Evolutionary conservation across 2,329 filamentous ascomycete species (phyloP), one percentile per base, ranked within the genome.

Genomic region (Venturia asperata): DNA sequence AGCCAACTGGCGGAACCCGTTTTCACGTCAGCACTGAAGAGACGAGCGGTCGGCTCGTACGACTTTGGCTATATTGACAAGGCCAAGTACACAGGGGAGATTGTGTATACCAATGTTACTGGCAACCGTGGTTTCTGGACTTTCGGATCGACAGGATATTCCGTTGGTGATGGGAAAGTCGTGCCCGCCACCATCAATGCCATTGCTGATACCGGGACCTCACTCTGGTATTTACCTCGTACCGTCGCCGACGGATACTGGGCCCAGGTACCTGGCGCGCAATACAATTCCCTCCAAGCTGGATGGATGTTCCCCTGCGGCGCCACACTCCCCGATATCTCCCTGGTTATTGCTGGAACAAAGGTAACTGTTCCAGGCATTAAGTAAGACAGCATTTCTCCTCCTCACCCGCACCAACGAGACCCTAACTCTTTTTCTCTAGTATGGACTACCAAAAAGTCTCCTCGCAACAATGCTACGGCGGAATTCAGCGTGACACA

Each of bases 161-260:
- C 77, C 45, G 72, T 87, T 63, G 86, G 84, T 61, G 72, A 73
- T 66, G 72, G 72, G 24, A 61, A 70, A 34, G 69, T 76, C 74
- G 76, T 77, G 65, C 21, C 24, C 24, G 64, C 73, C 60, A 71
- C 75, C 67, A 80, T 85, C 73, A 69, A 72, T 58, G 82, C 80
- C 69, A 89, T 90, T 72, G 84, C 85, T 71, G 87, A 90, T 76
- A 90, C 87, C 1, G 88, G 87, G 64, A 90, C 87, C 65, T 87
- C 86, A 1, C 83, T 90, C 42, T 75, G 88, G 65, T 80, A 88
- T 68, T 74, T 87, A n/a, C 83, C 84, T 37, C 72, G 80, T 64
- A 68, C 72, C 41, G 78, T 87, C 66, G 81, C 85, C 68, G 69
- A 75, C 0, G 80, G 77, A 55, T 90, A 89, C 80, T 90, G 88